phyloP scores from a whole-genome alignment of 306 rosid species.

The Glycine latifolia region DNA sequence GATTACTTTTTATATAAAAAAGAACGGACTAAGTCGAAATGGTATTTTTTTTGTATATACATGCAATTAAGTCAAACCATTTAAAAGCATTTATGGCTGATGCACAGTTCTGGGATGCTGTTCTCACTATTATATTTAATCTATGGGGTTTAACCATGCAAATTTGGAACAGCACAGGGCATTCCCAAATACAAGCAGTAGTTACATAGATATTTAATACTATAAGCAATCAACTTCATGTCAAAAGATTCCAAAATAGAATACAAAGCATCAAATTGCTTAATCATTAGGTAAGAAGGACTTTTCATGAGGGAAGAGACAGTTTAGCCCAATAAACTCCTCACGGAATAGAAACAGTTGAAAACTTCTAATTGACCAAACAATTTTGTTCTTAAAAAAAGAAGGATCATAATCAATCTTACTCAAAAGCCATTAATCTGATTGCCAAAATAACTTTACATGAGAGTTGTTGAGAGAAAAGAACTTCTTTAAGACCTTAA shows the following conservation, averaged over 20 bases:
- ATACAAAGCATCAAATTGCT: too few relatives aligned
- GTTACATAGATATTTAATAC: too few relatives aligned
- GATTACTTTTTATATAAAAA: too few relatives aligned
- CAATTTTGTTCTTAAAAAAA: neutral
- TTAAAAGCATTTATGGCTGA: neutral
- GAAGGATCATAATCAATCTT: constrained; percentile 8
- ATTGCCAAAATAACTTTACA: constrained; percentile 14
- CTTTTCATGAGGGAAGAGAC: neutral
- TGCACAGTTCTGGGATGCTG: neutral
- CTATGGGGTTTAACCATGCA: too few relatives aligned
- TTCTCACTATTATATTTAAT: neutral
- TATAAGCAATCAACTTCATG: too few relatives aligned
- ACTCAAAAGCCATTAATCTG: constrained; percentile 5
- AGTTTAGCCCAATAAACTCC: neutral
- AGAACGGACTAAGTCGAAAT: too few relatives aligned
- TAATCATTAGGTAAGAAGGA: too few relatives aligned
- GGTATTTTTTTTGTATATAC: too few relatives aligned
- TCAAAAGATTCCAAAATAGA: too few relatives aligned
- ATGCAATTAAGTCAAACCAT: neutral
- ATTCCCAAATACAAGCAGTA: too few relatives aligned
- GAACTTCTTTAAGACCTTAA: constrained; percentile 63
- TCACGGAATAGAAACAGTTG: neutral
- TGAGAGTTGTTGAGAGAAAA: constrained; percentile 48
- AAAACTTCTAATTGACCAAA: neutral
- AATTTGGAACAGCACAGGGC: too few relatives aligned